Evolutionary conservation across 768 basidiomycete genomes (phyloP), one percentile per base, ranked within the genome.

Genomic region (Lactifluus pinguis): DNA sequence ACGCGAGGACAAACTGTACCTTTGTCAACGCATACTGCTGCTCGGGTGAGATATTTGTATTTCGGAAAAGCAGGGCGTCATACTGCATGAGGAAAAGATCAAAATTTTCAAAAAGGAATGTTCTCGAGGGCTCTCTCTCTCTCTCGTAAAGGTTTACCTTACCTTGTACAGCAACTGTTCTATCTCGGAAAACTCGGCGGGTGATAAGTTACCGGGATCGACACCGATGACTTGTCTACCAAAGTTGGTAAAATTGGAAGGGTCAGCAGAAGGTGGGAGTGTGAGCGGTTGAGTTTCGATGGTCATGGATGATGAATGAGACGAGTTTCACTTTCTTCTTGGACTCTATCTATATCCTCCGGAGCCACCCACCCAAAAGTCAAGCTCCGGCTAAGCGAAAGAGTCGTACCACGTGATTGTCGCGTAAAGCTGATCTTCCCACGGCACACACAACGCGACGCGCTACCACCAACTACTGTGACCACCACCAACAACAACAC

Each of bases 1-100:
- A 17, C 5, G 15, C 10, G 13, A 29, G 17, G 25, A n/a, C n/a
- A n/a, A n/a, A n/a, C n/a, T 38, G 7, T n/a, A 86, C 91, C 81
- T 92, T 92, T 14, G 91, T 93, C 61, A 95, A 72, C 14, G 82
- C 81, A 71, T 89, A 92, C 71, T 94, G 92, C 69, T 89, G 84
- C 71, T 91, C 89, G 0, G 92, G 91, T 5, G 83, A 80, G 25
- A 94, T 71, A 34, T 79, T 73, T 36, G 79, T 79, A 67, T 87
- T 72, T 58, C 87, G 79, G 76, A 94, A 95, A 56, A 95, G 76
- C 45, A 95, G 79, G 17, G 79, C 80, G 47, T 81, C 80, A 66
- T 94, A 79, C 89, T 92, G 68, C 55, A 51, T 61, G 45, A 25
- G 25, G 25, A 25, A 25, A 49, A 36, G 49, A 30, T 50, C 44